Base-by-base conservation (phyloP, 768 basidiomycete genomes). In the Collybia sordida region DNA sequence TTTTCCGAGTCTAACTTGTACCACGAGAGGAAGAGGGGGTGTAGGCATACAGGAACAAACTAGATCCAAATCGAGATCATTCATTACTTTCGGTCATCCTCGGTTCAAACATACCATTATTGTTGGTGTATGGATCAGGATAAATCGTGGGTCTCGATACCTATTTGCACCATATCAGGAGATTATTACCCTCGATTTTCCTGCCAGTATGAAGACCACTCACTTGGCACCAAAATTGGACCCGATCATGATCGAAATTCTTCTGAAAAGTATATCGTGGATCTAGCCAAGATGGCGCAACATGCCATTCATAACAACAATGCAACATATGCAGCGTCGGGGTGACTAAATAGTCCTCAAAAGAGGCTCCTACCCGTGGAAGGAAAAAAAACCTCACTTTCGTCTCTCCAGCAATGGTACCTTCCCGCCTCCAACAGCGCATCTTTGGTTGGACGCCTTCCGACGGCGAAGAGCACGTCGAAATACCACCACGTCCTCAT, bases 401-500 rank as follows among this genome's bases (percentile, higher is more conserved):
- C 47, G 47, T 38, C 22, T 38, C 38, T 47, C 35, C 51, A 25
- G 52, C 50, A 42, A 62, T 64, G 56, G 35, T 60, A 27, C 43
- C 53, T 14, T 55, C 57, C 44, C 59, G 60, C 43, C 31, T 11
- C 31, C 31, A 31, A 31, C 31, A 4, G 31, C 59, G 53, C 50
- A 57, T 63, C 45, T 55, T 66, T 50, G 67, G 68, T n/a, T 71
- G 71, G 69, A 51, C 53, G 34, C 66, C 66, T 15, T 56, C 64
- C n/a, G 58, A 59, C 27, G 55, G 62, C 39, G 59, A 61, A 36
- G 60, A 64, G 42, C 61, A 61, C 48, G 49, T 64, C 54, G 59
- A 66, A 37, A 56, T 63, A 42, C 51, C 55, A 25, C 42, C 49
- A 1, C 51, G 47, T 46, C 44, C 55, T 19, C 36, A 56, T 14